Base-by-base conservation (phyloP, 2,329 filamentous ascomycete species). In the Talaromyces sp. region DNA sequence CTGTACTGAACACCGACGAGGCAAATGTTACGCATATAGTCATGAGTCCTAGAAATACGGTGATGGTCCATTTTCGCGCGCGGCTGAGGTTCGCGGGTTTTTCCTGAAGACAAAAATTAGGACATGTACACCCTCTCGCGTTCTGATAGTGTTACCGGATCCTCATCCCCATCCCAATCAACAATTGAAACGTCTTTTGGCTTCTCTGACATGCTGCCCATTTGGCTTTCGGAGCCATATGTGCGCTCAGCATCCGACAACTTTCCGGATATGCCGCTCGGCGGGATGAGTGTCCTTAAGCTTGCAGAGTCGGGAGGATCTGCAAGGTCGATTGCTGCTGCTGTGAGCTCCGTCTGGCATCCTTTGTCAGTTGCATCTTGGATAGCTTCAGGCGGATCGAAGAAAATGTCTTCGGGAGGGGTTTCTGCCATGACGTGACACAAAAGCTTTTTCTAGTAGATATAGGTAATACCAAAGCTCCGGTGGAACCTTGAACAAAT, bases 21-120 rank as follows among this genome's bases (percentile, higher is more conserved):
- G 76, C 71, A 52, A 80, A 80, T 1, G 77, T 80, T 44, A 77
- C 70, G 60, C 67, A 72, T 57, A 80, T 77, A 3, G 77, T 77
- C 65, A 49, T 41, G 8, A 41, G 22, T 24, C 29, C 47, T 2
- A 43, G 39, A 7, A 36, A 24, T 3, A 43, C 20, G n/a, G 47
- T 77, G 33, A 71, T 65, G 3, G 63, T 55, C 69, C 70, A 77
- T 61, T 73, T 77, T 27, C 30, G 27, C 19, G 6, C 4, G 4
- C 8, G 27, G 11, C 3, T 14, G 20, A 43, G 43, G 27, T 44
- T 43, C 11, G 6, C 5, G 20, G 55, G 52, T 16, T 49, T 55
- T 13, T 51, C 48, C 51, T 54, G n/a, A 32, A n/a, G 7, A 6
- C 14, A 16, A 6, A 24, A 6, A 24, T 35, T 36, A 35, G 32